Base-by-base conservation (phyloP, 192 early-diverging fungal species). In the Entomortierella beljakovae region DNA sequence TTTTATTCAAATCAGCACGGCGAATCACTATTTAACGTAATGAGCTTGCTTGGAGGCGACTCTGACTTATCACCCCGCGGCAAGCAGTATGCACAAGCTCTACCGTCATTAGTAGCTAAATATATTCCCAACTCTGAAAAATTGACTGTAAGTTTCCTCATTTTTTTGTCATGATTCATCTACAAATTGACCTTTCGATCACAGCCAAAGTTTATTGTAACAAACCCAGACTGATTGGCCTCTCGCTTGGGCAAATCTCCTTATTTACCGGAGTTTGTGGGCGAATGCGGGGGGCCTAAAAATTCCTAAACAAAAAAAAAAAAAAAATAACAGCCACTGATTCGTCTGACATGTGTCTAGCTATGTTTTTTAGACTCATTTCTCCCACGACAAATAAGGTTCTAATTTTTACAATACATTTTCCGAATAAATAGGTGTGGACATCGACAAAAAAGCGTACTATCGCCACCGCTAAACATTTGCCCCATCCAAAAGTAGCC, bases 401-500 rank as follows among this genome's bases (percentile, higher is more conserved):
- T 43, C 23, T 57, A 25, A 49, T 68, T 59, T 68, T 42, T 59
- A 23, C 50, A 52, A 23, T 15, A 52, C 50, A 52, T 52, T 52
- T 52, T 22, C 48, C 42, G 25, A 3, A 10, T 46, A 10, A 3
- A 33, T 57, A 84, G 82, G 74, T 99, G 13, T 99, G 98, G 98
- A 99, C 97, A 13, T 97, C 95, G 25, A 99, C 98, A 18, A 82
- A 99, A 80, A 90, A 88, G 63, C 89, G 98, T 49, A 99, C 98
- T 2, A 92, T 94, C 72, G 93, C 98, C 57, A 99, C 98, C 0
- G 94, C 90, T 6, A 84, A 83, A 13, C 74, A 90, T 40, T 74
- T 99, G 25, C 82, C 87, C 7, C 94, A 94, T 82, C 92, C 93
- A 56, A 96, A 97, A 64, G 82, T 97, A 59, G 90, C 92, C 61